Evolutionary conservation across 2,329 filamentous ascomycete species (phyloP).

Genomic region (Albifimbria verrucaria): DNA sequence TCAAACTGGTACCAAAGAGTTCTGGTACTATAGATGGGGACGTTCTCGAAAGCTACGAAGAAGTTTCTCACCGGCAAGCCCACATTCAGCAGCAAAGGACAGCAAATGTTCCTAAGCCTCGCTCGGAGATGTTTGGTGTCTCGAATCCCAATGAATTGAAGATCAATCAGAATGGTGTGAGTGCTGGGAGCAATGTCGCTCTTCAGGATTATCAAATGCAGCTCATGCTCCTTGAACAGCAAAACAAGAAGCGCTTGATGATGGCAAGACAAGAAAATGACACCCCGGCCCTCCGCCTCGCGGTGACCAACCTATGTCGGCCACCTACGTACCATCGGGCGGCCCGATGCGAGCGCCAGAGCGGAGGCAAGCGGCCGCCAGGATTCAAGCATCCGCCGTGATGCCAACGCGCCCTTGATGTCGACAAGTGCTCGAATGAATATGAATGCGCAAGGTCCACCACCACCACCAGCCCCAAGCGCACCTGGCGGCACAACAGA

Average conservation of each 20-base stretch:
- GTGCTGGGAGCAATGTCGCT: slow-evolving; percentile 58
- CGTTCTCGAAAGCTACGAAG: slow-evolving; percentile 25
- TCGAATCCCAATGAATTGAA: too few relatives aligned
- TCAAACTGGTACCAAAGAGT: slow-evolving; percentile 41
- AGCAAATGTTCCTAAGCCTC: background rate
- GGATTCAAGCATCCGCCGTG: too few relatives aligned
- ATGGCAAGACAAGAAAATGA: background rate
- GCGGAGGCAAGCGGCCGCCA: background rate
- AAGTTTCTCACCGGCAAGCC: slow-evolving; percentile 27
- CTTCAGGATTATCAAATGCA: slow-evolving; percentile 89
- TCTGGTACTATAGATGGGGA: background rate
- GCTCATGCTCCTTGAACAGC: slow-evolving; percentile 80
- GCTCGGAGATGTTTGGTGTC: slow-evolving; percentile 9
- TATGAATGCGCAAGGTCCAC: too few relatives aligned
- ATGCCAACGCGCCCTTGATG: too few relatives aligned
- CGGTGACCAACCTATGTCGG: too few relatives aligned
- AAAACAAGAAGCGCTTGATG: slow-evolving; percentile 72
- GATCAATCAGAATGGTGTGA: background rate
- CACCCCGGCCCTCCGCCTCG: too few relatives aligned
- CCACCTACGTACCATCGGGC: too few relatives aligned
- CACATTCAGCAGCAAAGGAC: slow-evolving; percentile 23
- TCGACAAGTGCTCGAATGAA: too few relatives aligned
- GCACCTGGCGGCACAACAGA: background rate
- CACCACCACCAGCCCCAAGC: slow-evolving; percentile 20
- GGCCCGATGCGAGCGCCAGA: background rate